Base-by-base conservation (phyloP, 148 eudicot species). In the Chenopodium berlandieri region DNA sequence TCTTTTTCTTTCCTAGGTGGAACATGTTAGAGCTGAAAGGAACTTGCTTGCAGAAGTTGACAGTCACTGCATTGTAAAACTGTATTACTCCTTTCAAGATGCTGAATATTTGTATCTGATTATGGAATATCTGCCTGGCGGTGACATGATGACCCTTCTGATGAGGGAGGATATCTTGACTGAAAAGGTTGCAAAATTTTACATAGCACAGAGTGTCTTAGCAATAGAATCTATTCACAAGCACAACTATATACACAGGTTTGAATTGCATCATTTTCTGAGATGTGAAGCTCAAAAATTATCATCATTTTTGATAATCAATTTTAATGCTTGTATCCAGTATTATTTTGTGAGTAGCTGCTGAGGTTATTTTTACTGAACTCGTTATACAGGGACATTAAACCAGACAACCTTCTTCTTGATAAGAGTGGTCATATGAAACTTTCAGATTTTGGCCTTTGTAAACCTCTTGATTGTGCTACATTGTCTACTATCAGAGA, bases 181-280 rank as follows among this genome's bases (percentile, higher is more conserved):
- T 73, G 98, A 94, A 88, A 85, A 82, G 83, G 92, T 93, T 83
- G 98, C 98, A 74, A 94, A 88, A 81, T 94, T 94, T 89, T 94
- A 94, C 81, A 93, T 94, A 50, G 98, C 92, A 75, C 98, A 94
- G 86, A 94, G 95, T 86, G 92, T 94, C 62, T 86, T 93, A 87
- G 98, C 98, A 79, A 94, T 94, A 81, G 97, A 94, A 82, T 94
- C 98, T 75, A 93, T 94, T 83, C 98, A 94, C 93, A 93, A 91
- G 78, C 97, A 94, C 87, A 91, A 91, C 75, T 94, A 94, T 79
- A 93, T 94, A 81, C 98, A 94, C 87, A 94, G 97, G 98, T 95
- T 73, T n/a, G 88, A 78, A 54, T 77, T 64, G 56, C 34, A 58
- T 78, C 75, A 66, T 34, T 62, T 25, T 60, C 47, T 58, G 25